These are phyloP conservation scores for Crithidia sp. DNA, from an alignment of 208 protist genomes.

Conservation along the genomic window DNA sequence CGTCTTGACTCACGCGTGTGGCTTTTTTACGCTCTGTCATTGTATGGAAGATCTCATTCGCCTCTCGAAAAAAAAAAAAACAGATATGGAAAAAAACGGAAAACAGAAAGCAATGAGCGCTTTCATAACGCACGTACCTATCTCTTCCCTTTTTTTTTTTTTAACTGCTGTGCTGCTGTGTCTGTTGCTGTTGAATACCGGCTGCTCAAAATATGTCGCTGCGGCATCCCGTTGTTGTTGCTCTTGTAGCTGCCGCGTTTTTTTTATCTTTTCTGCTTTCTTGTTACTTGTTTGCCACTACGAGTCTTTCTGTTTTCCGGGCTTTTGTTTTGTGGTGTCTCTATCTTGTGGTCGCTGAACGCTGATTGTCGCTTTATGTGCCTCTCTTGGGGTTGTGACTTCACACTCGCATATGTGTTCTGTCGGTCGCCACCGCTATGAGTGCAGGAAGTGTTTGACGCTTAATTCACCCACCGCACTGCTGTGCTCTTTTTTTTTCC, in stretches of 20 bases:
- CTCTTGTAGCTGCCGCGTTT: not conserved
- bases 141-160: constrained; percentile 14
- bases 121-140: not conserved
- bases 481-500: not conserved
- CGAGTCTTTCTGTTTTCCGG: not conserved
- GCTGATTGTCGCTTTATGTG: no score
- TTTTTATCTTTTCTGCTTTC: constrained; percentile 1
- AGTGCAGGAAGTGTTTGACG: no score
- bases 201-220: no score
- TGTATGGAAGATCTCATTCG: no score
- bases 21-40: no score
- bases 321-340: no score
- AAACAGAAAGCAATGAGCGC: not conserved
- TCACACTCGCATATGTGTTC: no score
- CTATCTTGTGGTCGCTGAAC: no score
- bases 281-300: not conserved
- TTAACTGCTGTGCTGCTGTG: not conserved
- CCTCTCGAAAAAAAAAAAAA: not conserved
- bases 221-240: not conserved
- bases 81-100: not conserved
- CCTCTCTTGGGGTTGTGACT: no score
- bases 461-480: not conserved
- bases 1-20: no score
- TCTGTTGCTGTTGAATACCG: no score
- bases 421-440: no score